Base-by-base conservation (phyloP, 2,329 filamentous ascomycete genomes). In the Cladosporium sp. region DNA sequence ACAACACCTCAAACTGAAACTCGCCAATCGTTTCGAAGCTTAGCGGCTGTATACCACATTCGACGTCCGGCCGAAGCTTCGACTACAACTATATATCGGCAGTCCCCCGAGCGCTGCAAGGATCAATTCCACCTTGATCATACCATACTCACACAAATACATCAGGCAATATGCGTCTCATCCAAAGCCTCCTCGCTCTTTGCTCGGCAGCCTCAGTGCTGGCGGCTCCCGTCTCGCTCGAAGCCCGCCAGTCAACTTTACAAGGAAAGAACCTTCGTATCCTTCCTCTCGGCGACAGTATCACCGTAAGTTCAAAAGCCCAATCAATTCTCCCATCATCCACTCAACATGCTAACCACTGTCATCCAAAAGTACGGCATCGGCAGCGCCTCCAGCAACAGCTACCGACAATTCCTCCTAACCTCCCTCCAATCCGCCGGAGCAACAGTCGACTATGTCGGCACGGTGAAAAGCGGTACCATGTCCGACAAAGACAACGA, bases 401-500 rank as follows among this genome's bases (percentile, higher is more conserved):
- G 48, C 51, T 55, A 55, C 18, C 52, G 53, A 18, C 32, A 49
- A 9, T 39, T 30, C 38, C 53, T 55, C 4, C 38, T 48, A 19
- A 30, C 29, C 39, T 43, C 39, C 8, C 39, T 50, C 5, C 33
- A 38, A 6, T 39, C 41, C 43, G 33, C 38, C 19, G 42, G 46
- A 20, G 50, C 52, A 30, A 39, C 39, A 6, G 36, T 51, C 19
- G 51, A 53, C 48, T 53, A 51, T 25, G 29, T 46, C 41, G 49
- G 49, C 25, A 47, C 33, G 7, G 38, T 43, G 16, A 20, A 41
- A 19, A 35, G 38, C 27, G 53, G 53, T 33, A 54, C 38, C 16
- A 53, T 54, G 50, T 30, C 39, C 12, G 50, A 54, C 45, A 47
- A 47, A 12, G 43, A 53, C 47, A 41, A 47, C 42, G 53, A 55